Evolutionary conservation across 805 yeast genomes (phyloP).

Genomic region (Brettanomyces custersianus): DNA sequence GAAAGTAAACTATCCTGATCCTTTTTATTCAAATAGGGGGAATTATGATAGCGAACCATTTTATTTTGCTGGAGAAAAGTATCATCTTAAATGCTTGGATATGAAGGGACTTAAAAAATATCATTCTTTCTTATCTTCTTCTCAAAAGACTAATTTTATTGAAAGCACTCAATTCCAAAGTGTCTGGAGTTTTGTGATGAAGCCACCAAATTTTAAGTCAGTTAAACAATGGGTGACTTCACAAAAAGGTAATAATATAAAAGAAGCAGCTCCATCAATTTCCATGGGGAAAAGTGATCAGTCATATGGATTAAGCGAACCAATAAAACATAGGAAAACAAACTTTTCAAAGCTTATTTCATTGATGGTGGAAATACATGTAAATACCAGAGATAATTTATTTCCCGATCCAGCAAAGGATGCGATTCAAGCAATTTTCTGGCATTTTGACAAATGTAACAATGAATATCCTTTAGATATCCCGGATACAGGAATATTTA

Average conservation of each 20-base stretch:
- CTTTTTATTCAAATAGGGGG: constrained; percentile 45
- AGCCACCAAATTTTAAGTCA: constrained; percentile 39
- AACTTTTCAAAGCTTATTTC: constrained; percentile 41
- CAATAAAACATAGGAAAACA: constrained; percentile 24
- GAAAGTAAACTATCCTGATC: constrained; percentile 48
- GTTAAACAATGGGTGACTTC: constrained; percentile 19
- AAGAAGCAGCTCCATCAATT: no score
- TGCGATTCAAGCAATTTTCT: constrained; percentile 49
- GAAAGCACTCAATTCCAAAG: constrained; percentile 1
- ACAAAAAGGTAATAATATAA: no score
- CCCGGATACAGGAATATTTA: constrained; percentile 29
- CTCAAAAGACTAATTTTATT: background rate
- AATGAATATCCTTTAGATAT: constrained; percentile 26
- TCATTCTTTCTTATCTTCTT: constrained; percentile 1
- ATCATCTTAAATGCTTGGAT: constrained; percentile 35
- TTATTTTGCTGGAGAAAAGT: constrained; percentile 59
- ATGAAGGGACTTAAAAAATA: constrained; percentile 15
- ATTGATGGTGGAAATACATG: constrained; percentile 64
- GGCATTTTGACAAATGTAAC: constrained; percentile 45
- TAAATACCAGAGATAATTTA: constrained; percentile 37
- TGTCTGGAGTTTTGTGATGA: constrained; percentile 36
- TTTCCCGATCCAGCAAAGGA: constrained; percentile 63
- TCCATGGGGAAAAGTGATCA: no score
- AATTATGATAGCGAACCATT: constrained; percentile 51
- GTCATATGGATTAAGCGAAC: no score